phyloP scores from a whole-genome alignment of 108 stramenopile species.

The Cyclotella sp. region DNA sequence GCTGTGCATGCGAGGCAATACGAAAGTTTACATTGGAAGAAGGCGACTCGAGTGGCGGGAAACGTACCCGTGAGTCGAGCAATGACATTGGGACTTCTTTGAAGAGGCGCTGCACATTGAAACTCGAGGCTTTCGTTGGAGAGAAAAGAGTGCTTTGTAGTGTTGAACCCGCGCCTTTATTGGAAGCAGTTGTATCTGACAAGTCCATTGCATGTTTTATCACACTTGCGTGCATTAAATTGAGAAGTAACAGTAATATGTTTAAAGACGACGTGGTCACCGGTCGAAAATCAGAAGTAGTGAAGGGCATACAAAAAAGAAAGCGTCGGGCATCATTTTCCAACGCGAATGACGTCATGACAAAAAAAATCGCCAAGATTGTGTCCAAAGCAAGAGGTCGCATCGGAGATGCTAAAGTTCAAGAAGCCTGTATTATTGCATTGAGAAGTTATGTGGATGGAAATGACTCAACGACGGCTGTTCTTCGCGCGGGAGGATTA shows the following conservation, averaged over 20 bases:
- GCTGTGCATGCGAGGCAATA: slow-evolving; percentile 22
- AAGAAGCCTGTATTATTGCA: slow-evolving; percentile 8
- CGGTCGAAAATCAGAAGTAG: background rate
- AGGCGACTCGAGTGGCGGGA: background rate
- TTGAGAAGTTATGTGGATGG: slow-evolving; percentile 24
- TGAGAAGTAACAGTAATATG: background rate
- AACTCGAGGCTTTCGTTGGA: slow-evolving; percentile 34
- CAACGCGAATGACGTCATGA: background rate
- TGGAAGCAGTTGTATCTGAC: slow-evolving; percentile 12
- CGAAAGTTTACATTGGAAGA: slow-evolving; percentile 4
- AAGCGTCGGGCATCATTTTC: background rate
- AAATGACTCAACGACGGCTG: background rate
- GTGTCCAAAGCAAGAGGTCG: slow-evolving; percentile 1
- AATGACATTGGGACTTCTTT: background rate
- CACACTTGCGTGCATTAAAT: background rate
- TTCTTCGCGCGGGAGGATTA: slow-evolving; percentile 15
- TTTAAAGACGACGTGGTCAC: no score
- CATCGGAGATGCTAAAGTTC: slow-evolving; percentile 3
- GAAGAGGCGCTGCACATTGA: background rate
- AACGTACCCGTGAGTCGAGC: background rate
- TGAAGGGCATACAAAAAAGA: background rate
- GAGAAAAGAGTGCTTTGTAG: slow-evolving; percentile 11
- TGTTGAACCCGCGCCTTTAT: slow-evolving; percentile 7
- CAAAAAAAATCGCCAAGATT: slow-evolving; percentile 18
- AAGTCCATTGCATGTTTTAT: slow-evolving; percentile 22